Evolutionary conservation across 257 asterid species (phyloP), one percentile per base, ranked within the genome.

Genomic region (Solanum virginianum): DNA sequence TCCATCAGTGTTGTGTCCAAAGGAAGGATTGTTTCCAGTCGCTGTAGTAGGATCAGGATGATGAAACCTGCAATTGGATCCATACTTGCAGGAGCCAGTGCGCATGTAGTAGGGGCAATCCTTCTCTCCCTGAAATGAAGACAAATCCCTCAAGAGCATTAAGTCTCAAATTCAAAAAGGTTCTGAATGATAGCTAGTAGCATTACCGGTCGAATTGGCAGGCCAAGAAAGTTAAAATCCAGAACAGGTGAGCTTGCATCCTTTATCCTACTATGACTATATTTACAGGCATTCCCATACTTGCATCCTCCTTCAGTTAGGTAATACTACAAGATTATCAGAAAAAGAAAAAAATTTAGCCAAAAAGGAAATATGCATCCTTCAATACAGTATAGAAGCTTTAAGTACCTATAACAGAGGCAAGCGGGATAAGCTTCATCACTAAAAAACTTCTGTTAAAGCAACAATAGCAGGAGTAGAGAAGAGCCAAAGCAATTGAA

Each of bases 41-140:
- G 45, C 86, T 24, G 98, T 63, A 16, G 90, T 88, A 56, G 98
- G 98, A 62, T 94, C 94, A 22, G 99, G 99, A 91, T 95, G 99
- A 89, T 95, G 94, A 89, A 91, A 95, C 92, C 94, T 91, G 90
- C 99, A 95, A 88, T 56, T 91, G 15, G 93, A 84, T 81, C 98
- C 95, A 80, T 94, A 93, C 88, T 92, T 93, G 94, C 99, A 94
- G 86, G 97, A 90, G 51, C 97, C 99, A 86, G 87, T 93, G 85
- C 98, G 97, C 98, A 95, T 93, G 90, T 95, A 95, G 90, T 89
- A 95, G 47, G 97, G 96, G 84, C 99, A 95, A 85, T 93, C 97
- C 84, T 84, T 94, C 89, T 92, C 97, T 81, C 92, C 97, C 98
- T 95, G 93, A 80, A 63, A 86, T 45, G 72, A 83, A 80, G 39